Percentiles rank a stretch among this genome's conserved stretches.
phyloP scores from a whole-genome alignment of 1,284 basidiomycete genomes.

The Ceratobasidium sp. region DNA sequence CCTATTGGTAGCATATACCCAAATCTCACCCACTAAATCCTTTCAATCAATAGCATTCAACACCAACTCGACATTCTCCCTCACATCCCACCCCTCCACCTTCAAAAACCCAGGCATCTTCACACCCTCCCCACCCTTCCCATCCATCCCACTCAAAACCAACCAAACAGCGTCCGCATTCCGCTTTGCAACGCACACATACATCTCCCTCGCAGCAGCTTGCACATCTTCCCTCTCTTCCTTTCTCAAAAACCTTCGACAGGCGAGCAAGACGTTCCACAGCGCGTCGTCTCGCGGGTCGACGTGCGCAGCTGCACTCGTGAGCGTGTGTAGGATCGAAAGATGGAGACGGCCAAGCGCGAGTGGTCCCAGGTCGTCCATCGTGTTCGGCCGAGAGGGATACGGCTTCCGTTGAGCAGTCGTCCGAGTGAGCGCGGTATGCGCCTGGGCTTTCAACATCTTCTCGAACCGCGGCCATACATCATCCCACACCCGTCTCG shows the following conservation, averaged over 20 bases:
- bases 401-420: constrained; percentile 62
- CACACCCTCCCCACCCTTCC: constrained; percentile 51
- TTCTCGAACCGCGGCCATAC: constrained; percentile 84
- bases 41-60: constrained; percentile 54
- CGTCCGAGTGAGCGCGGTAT: constrained; percentile 70
- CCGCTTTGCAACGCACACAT: constrained; percentile 67
- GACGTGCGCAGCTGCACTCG: constrained; percentile 70
- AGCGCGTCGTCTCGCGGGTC: constrained; percentile 74
- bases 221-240: constrained; percentile 77
- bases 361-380: constrained; percentile 19
- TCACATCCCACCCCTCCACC: constrained; percentile 72
- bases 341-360: constrained; percentile 64
- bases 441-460: constrained; percentile 71
- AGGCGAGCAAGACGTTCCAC: constrained; percentile 83
- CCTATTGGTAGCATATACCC: constrained; percentile 4
- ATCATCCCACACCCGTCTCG: constrained; percentile 84
- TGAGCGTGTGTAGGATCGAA: constrained; percentile 79
- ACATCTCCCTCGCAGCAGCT: constrained; percentile 72
- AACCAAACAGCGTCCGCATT: constrained; percentile 89
- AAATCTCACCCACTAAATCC: not conserved
- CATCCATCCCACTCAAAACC: constrained; percentile 70
- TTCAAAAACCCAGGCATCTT: constrained; percentile 64
- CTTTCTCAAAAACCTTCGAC: constrained; percentile 80
- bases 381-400: constrained; percentile 79
- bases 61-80: constrained; percentile 66